Conservation (phyloP, 495 filamentous ascomycete species). For the Niebla homalea region DNA sequence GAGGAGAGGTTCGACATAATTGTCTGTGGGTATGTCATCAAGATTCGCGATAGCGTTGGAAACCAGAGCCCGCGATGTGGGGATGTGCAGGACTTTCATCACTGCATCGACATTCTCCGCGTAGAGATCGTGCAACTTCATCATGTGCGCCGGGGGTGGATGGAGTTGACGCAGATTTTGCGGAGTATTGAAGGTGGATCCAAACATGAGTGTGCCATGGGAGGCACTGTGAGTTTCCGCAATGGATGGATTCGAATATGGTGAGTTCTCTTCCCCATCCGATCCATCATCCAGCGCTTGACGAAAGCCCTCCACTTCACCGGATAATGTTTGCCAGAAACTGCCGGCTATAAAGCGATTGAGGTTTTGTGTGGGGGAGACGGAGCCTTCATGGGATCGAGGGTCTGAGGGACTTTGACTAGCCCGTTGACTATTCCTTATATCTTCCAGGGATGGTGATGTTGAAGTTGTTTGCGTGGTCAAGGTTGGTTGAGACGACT, state of each 20-base stretch:
- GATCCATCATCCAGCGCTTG: slow-evolving; percentile 12
- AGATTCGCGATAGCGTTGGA: slow-evolving; percentile 23
- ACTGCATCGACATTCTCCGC: slow-evolving; percentile 40
- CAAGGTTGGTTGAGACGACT: not conserved
- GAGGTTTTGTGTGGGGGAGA: not conserved
- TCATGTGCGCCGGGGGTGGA: slow-evolving; percentile 39
- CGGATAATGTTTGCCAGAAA: slow-evolving; percentile 41
- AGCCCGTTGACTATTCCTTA: no score
- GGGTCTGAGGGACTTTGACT: no score
- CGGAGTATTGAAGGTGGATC: slow-evolving; percentile 6
- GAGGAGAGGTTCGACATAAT: slow-evolving; percentile 39
- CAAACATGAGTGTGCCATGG: slow-evolving; percentile 9
- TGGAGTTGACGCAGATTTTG: slow-evolving; percentile 31
- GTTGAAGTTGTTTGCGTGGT: not conserved
- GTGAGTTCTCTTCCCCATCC: slow-evolving; percentile 4
- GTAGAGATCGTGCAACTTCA: slow-evolving; percentile 37
- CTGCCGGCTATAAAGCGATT: slow-evolving; percentile 34
- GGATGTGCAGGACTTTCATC: slow-evolving; percentile 37
- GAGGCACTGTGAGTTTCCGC: slow-evolving; percentile 3
- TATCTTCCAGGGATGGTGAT: not conserved
- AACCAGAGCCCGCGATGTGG: slow-evolving; percentile 35
- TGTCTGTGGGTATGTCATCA: slow-evolving; percentile 19
- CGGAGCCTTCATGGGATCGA: not conserved
- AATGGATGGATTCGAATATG: not conserved
- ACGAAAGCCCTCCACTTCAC: slow-evolving; percentile 29